Conservation (phyloP, 2,329 filamentous ascomycete genomes). For the Botrytis pseudocinerea region DNA sequence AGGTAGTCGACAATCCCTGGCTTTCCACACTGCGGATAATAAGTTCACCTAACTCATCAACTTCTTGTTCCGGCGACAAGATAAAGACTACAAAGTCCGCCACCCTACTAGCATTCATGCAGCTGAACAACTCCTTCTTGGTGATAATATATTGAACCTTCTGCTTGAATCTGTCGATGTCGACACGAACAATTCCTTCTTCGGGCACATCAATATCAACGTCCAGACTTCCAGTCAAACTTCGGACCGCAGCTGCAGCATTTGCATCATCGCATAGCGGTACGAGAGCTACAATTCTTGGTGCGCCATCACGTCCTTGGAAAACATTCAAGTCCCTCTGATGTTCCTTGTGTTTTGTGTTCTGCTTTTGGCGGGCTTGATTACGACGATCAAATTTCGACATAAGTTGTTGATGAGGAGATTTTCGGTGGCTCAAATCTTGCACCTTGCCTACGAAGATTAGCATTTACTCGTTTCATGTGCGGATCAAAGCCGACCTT, state of each 20-base stretch:
- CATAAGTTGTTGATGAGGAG: slow-evolving; percentile 94
- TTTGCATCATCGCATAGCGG: slow-evolving; percentile 77
- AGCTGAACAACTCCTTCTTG: slow-evolving; percentile 70
- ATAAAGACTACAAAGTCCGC: slow-evolving; percentile 91
- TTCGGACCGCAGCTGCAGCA: slow-evolving; percentile 63
- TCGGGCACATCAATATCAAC: slow-evolving; percentile 65
- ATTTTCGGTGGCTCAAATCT: slow-evolving; percentile 74
- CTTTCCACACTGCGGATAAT: slow-evolving; percentile 86
- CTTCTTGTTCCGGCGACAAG: slow-evolving; percentile 78
- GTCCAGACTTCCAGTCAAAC: slow-evolving; percentile 78
- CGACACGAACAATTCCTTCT: slow-evolving; percentile 60
- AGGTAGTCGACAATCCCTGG: slow-evolving; percentile 91
- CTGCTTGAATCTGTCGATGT: slow-evolving; percentile 91
- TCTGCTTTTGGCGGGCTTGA: slow-evolving; percentile 86
- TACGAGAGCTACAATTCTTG: slow-evolving; percentile 83
- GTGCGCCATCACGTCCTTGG: slow-evolving; percentile 80
- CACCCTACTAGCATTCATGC: slow-evolving; percentile 80
- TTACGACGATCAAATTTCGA: slow-evolving; percentile 95
- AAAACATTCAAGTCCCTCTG: slow-evolving; percentile 79
- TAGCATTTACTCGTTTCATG: slow-evolving; percentile 23
- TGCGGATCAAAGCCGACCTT: slow-evolving; percentile 57
- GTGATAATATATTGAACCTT: slow-evolving; percentile 83
- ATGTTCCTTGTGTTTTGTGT: slow-evolving; percentile 81
- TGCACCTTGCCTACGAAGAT: slow-evolving; percentile 68
- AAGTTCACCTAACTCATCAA: slow-evolving; percentile 80